These are phyloP conservation scores for Pseudocercospora vitis DNA, from an alignment of 2,329 filamentous ascomycete species.

Conservation along the genomic window DNA sequence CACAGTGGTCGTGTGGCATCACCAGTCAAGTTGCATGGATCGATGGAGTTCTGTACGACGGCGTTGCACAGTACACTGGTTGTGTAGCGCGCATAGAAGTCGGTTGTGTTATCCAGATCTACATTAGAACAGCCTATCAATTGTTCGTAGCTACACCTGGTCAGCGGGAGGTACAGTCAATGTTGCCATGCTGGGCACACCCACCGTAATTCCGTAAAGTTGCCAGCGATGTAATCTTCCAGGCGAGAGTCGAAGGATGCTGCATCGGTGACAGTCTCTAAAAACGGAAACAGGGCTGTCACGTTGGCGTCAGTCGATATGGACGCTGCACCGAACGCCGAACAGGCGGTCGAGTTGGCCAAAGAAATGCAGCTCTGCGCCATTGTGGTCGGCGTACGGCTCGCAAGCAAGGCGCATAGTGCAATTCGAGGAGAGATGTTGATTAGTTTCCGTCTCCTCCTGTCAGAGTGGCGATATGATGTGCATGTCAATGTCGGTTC, in stretches of 20 bases:
- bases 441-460: constrained; percentile 10
- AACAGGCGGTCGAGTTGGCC: constrained; percentile 66
- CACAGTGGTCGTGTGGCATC: constrained; percentile 73
- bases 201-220: constrained; percentile 77
- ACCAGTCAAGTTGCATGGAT: constrained; percentile 65
- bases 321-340: constrained; percentile 70
- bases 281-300: constrained; percentile 71
- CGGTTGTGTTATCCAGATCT: constrained; percentile 73
- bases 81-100: constrained; percentile 90
- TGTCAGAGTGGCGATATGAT: constrained; percentile 12
- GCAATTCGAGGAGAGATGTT: constrained; percentile 20
- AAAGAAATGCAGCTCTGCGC: constrained; percentile 66
- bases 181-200: constrained; percentile 30
- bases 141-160: constrained; percentile 67
- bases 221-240: constrained; percentile 68
- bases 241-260: constrained; percentile 76
- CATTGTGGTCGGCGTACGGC: constrained; percentile 29
- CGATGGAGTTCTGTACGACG: constrained; percentile 84
- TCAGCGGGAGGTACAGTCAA: constrained; percentile 33
- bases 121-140: constrained; percentile 78
- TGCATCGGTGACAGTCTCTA: constrained; percentile 74
- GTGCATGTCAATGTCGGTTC: constrained; percentile 11
- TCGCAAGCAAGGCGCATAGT: constrained; percentile 31
- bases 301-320: constrained; percentile 64
- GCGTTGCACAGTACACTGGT: constrained; percentile 90